These are phyloP conservation scores for Diaporthe sp. DNA, from an alignment of 2,329 filamentous ascomycete species.

Conservation along the genomic window DNA sequence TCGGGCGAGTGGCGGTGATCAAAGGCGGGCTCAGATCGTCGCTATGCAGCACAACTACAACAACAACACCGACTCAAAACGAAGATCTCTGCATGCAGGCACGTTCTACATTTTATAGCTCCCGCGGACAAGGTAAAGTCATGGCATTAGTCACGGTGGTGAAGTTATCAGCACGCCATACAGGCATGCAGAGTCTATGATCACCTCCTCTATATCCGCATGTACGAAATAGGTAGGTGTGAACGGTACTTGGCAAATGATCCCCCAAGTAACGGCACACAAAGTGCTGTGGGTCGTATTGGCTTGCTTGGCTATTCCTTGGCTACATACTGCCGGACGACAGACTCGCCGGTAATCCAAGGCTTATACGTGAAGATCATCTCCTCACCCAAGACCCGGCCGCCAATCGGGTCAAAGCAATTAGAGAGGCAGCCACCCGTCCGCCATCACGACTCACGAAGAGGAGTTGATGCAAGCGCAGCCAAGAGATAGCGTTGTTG, in stretches of 20 bases:
- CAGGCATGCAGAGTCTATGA: constrained; percentile 23
- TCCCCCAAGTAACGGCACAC: constrained; percentile 1
- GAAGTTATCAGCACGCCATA: constrained; percentile 20
- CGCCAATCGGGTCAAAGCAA: neutral
- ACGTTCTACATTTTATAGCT: constrained; percentile 18
- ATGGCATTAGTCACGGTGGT: constrained; percentile 11
- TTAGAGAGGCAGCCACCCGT: constrained; percentile 2
- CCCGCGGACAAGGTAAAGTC: neutral
- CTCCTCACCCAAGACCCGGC: neutral
- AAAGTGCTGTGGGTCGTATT: neutral
- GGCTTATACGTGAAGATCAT: constrained; percentile 18
- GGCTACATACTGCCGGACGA: constrained; percentile 17
- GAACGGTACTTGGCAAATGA: constrained; percentile 17
- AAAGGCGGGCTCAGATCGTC: constrained; percentile 4
- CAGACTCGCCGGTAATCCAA: constrained; percentile 3
- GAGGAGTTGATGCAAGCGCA: constrained; percentile 17
- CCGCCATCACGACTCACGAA: constrained; percentile 17
- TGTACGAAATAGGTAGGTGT: constrained; percentile 34
- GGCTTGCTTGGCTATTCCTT: constrained; percentile 34
- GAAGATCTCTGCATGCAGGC: neutral
- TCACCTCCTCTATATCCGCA: constrained; percentile 6
- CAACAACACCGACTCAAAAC: neutral
- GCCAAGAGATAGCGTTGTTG: constrained; percentile 30
- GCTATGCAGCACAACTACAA: constrained; percentile 24
- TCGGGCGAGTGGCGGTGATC: neutral